Conservation (phyloP, 495 filamentous ascomycete genomes). For the Penicillium arizonense region DNA sequence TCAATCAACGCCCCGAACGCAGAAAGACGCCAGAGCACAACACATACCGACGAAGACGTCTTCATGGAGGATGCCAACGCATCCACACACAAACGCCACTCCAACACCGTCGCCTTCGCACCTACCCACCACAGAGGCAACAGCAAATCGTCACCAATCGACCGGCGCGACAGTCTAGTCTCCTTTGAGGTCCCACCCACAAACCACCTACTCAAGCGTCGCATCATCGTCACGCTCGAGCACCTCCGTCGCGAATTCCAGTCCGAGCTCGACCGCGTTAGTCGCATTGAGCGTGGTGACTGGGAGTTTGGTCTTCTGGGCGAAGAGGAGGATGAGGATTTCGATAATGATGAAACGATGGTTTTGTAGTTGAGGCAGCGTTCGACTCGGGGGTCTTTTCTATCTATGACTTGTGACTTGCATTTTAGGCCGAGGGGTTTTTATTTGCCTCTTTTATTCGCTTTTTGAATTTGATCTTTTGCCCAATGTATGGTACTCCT, state of each 20-base stretch:
- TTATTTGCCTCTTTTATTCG: constrained; percentile 4
- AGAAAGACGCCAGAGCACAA: constrained; percentile 21
- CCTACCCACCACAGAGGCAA: constrained; percentile 21
- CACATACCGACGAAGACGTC: constrained; percentile 39
- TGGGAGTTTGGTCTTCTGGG: constrained; percentile 56
- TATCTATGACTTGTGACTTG: constrained; percentile 8
- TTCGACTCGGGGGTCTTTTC: not conserved
- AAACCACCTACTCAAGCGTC: constrained; percentile 21
- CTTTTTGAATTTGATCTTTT: constrained; percentile 8
- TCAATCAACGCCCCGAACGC: constrained; percentile 3
- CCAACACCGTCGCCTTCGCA: constrained; percentile 14
- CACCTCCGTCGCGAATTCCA: constrained; percentile 86
- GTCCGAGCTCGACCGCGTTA: constrained; percentile 76
- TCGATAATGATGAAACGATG: constrained; percentile 46
- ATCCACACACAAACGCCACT: constrained; percentile 15
- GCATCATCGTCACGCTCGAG: constrained; percentile 70
- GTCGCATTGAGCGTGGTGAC: constrained; percentile 57
- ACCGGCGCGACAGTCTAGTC: constrained; percentile 3
- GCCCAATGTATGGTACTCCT: constrained; percentile 12
- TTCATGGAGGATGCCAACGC: constrained; percentile 38
- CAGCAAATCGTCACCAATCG: constrained; percentile 17
- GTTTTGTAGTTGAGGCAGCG: constrained; percentile 29
- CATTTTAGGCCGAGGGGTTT: not conserved
- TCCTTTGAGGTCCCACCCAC: constrained; percentile 5
- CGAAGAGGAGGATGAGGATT: constrained; percentile 23